Evolutionary conservation across 345 rosid genomes (phyloP), one percentile per base, ranked within the genome.

Genomic region (Rhizophora apiculata): DNA sequence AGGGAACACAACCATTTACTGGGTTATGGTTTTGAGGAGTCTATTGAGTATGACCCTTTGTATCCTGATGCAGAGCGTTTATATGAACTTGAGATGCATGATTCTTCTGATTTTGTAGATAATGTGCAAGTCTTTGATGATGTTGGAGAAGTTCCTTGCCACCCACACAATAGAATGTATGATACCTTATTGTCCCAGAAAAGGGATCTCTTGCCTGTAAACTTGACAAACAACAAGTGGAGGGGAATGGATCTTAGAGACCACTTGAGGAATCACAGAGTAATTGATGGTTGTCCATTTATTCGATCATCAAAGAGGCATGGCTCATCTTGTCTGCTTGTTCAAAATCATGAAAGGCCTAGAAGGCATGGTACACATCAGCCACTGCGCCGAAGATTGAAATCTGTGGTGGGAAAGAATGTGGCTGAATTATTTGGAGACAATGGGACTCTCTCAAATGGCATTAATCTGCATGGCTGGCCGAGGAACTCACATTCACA

Each of bases 221-320:
- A 79, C 66, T 36, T 57, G 60, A 54, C 69, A 27, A 57, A 60
- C 49, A 74, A 71, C 37, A 64, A 67, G 43, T n/a, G 1, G 68
- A 34, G 43, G 36, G 48, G 32, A 57, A 21, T 71, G 67, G 85
- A 83, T 80, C 86, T 85, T 63, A 78, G 84, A 54, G 79, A 80
- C 67, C 59, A 62, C 68, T 63, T 83, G 71, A 68, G 77, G 36
- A 76, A 63, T 46, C 72, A 67, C 62, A 73, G 76, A 37, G 68
- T 53, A 29, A 65, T 70, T 70, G 77, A 77, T 58, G 75, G 64
- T 22, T 56, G 18, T 63, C 65, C 72, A 20, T 39, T 60, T 57
- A 66, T 49, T 63, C 26, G 15, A 34, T 65, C 70, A 65, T 72
- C 79, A 3, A 79, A 83, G 69, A 80, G 76, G 64, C 68, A 69